phyloP scores from a whole-genome alignment of 2,329 filamentous ascomycete genomes.

The Pseudopithomyces chartarum region DNA sequence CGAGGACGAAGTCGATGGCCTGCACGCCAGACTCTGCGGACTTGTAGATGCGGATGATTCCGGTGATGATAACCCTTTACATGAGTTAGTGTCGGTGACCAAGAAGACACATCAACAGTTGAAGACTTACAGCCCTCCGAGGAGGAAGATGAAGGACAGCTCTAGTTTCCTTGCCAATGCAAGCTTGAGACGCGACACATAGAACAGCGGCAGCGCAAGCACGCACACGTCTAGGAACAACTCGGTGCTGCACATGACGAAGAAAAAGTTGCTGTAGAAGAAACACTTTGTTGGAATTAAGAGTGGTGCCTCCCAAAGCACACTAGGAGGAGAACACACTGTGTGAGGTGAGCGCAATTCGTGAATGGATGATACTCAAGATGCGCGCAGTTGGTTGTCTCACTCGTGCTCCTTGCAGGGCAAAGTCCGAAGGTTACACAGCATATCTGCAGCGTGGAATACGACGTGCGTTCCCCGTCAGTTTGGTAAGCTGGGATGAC shows the following conservation, averaged over 20 bases:
- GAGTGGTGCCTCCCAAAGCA: not conserved
- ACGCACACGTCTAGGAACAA: not conserved
- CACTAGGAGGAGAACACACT: constrained; percentile 2
- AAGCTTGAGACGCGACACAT: not conserved
- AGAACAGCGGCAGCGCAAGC: not conserved
- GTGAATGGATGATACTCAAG: not conserved
- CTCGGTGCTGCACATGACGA: not conserved
- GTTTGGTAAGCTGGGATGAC: too few species aligned
- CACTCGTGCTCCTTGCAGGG: not conserved
- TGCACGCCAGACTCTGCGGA: not conserved
- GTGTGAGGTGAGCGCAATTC: not conserved
- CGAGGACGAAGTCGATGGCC: constrained; percentile 3
- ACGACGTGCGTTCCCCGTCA: too few species aligned
- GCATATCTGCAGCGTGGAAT: not conserved
- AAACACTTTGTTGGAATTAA: not conserved
- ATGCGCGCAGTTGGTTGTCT: not conserved
- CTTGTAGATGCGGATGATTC: not conserved
- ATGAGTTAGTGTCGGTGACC: not conserved
- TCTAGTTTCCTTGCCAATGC: not conserved
- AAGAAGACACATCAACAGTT: not conserved
- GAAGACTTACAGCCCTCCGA: not conserved
- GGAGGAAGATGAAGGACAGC: not conserved
- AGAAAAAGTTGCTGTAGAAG: constrained; percentile 1
- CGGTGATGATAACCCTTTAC: constrained; percentile 1
- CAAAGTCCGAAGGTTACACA: not conserved